Base-by-base conservation (phyloP, 257 asterid species). In the Pogostemon cablin region DNA sequence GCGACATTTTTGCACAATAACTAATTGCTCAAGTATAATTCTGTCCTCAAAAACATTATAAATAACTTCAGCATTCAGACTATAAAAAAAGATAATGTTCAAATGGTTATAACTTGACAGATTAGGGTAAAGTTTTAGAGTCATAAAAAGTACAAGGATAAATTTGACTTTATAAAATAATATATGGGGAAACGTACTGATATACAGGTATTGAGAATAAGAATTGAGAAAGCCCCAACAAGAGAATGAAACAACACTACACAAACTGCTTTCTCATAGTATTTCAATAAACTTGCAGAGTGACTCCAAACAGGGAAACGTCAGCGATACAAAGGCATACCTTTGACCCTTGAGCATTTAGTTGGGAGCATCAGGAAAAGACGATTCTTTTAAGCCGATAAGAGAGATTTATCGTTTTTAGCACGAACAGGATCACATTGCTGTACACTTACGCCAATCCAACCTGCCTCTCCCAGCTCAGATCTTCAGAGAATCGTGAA, bases 401-500 rank as follows among this genome's bases (percentile, higher is more conserved):
- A 25, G 32, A 25, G 56, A 12, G 35, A 7, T 9, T 32, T 47
- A 65, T 70, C 68, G 17, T 48, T 46, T 43, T 71, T 42, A 60
- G 50, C 44, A 78, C 68, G 68, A 73, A 41, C 56, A 75, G 10
- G 39, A 75, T 50, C 12, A n/a, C 11, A 62, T 54, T 3, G 8
- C 34, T 4, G 60, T 17, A 67, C 44, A 59, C 35, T 56, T 84
- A 90, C 50, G 91, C 79, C 43, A 79, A 69, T 11, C 90, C 86
- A 46, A 74, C 87, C 69, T 81, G 87, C 77, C 89, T 89, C 86
- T 91, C 97, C 97, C 99, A 93, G 54, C 76, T 79, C 58, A 93
- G 74, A 81, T 93, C 99, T 72, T 91, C 90, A 0, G 95, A 87
- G 81, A 89, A 85, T 67, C 75, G 88, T n/a, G 88, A 65, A 15